These are phyloP conservation scores for Phaeosphaeriaceae sp. DNA, from an alignment of 2,329 filamentous ascomycete species.

Conservation along the genomic window DNA sequence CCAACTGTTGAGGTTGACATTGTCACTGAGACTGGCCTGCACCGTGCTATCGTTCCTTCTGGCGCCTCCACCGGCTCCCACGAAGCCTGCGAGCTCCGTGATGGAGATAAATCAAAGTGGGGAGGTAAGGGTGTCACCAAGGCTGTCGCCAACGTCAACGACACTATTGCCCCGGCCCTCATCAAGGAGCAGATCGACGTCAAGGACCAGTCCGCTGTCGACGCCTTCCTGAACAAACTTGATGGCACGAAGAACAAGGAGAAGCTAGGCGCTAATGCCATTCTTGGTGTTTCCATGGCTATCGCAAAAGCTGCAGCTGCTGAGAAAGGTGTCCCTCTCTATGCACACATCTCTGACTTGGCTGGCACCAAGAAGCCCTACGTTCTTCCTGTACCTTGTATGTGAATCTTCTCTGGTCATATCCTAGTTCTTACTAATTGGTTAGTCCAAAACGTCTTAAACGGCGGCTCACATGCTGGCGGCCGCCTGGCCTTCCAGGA, in stretches of 20 bases:
- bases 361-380: slow-evolving; percentile 61
- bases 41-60: slow-evolving; percentile 96
- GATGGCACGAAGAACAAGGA: slow-evolving; percentile 67
- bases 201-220: slow-evolving; percentile 61
- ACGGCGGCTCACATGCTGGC: slow-evolving; percentile 90
- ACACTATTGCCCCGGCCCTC: slow-evolving; percentile 61
- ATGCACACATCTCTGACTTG: slow-evolving; percentile 63
- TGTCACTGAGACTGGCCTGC: slow-evolving; percentile 92
- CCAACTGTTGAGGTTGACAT: slow-evolving; percentile 98
- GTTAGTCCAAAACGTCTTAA: slow-evolving; percentile 59
- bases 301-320: slow-evolving; percentile 64
- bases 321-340: slow-evolving; percentile 62
- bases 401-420: slow-evolving; percentile 42
- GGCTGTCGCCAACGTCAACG: slow-evolving; percentile 63
- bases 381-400: slow-evolving; percentile 62
- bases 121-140: slow-evolving; percentile 62
- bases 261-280: slow-evolving; percentile 65
- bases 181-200: slow-evolving; percentile 62
- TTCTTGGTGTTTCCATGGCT: slow-evolving; percentile 66
- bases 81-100: slow-evolving; percentile 61
- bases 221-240: slow-evolving; percentile 59
- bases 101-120: slow-evolving; percentile 61
- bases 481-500: slow-evolving; percentile 75
- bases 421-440: slow-evolving; percentile 6
- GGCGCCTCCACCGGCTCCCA: slow-evolving; percentile 80